Evolutionary conservation across 805 yeast species (phyloP), one percentile per base, ranked within the genome.

Genomic region (Nakazawaea siamensis): DNA sequence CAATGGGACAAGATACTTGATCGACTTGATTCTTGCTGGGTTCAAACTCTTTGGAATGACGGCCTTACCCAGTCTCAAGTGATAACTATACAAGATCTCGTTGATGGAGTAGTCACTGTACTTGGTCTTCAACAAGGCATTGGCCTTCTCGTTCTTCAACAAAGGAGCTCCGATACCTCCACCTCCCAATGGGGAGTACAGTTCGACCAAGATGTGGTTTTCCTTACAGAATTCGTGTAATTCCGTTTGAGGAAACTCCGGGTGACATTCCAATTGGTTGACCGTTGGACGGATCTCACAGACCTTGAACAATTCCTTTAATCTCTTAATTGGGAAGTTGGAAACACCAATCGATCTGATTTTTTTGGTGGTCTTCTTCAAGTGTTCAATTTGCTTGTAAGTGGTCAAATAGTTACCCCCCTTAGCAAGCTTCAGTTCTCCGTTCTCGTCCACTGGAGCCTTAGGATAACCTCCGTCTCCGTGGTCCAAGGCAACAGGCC

Each of bases 31-130:
- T 53, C 94, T 73, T 17, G 66, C 68, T n/a, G 70, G 62, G 36
- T 80, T 83, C 15, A 75, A 64, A 1, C 94, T 78, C 58, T 87
- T 74, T 31, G 92, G 86, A 31, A 83, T 56, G 2, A 70, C 76
- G 9, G 66, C 63, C 36, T 80, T 65, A 3, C 83, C 87, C 27
- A 73, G 64, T 40, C 69, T 60, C 17, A 80, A 66, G 48, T 78
- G 76, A 57, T 80, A 82, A 19, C 83, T 78, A 33, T 70, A 63
- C 13, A 74, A 61, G 9, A 85, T 64, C 44, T 74, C 81, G 37
- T 72, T 76, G 0, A 72, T 63, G 2, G 69, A 51, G 11, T 64
- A 73, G 18, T 55, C 51, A 47, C 80, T 68, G 48, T 77, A 65
- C 55, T 72, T 72, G 54, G 75, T 75, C 39, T 67, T 49, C 13